Percentiles rank a stretch among this genome's conserved stretches.
Evolutionary conservation across 2,329 filamentous ascomycete genomes (phyloP).

Genomic region (Zalaria obscura): DNA sequence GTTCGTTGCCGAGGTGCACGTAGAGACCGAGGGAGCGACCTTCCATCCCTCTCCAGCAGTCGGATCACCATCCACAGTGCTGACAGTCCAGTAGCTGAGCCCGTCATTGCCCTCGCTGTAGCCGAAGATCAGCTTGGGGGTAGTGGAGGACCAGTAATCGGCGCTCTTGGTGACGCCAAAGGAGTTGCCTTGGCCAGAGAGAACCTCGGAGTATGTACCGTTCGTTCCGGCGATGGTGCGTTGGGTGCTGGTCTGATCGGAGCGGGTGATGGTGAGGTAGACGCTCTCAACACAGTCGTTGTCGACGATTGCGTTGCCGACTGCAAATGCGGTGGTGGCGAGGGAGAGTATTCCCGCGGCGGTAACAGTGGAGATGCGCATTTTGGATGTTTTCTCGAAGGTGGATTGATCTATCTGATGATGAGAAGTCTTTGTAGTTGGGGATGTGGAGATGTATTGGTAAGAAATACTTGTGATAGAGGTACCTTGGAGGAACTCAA

Average conservation of each 20-base stretch:
- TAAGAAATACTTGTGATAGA: no score
- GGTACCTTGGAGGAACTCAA: no score
- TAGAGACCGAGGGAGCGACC: conserved; percentile 6
- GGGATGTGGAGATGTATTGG: neutral
- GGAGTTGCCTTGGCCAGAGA: conserved; percentile 15
- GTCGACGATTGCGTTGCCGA: conserved; percentile 9
- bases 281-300: conserved; percentile 14
- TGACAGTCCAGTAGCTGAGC: conserved; percentile 15
- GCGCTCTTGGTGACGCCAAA: conserved; percentile 14
- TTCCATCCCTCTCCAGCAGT: conserved; percentile 10
- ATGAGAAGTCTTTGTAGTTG: neutral
- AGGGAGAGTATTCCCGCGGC: conserved; percentile 6
- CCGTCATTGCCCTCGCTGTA: conserved; percentile 7
- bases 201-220: conserved; percentile 8
- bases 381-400: conserved; percentile 4
- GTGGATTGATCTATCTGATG: neutral
- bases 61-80: conserved; percentile 13
- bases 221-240: conserved; percentile 9
- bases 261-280: conserved; percentile 14
- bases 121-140: conserved; percentile 14
- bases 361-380: conserved; percentile 9
- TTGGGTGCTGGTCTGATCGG: conserved; percentile 7
- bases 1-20: conserved; percentile 1
- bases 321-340: conserved; percentile 7
- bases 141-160: conserved; percentile 11